Conservation (phyloP, 441 rosid genomes). For the Arabidopsis lyrata region DNA sequence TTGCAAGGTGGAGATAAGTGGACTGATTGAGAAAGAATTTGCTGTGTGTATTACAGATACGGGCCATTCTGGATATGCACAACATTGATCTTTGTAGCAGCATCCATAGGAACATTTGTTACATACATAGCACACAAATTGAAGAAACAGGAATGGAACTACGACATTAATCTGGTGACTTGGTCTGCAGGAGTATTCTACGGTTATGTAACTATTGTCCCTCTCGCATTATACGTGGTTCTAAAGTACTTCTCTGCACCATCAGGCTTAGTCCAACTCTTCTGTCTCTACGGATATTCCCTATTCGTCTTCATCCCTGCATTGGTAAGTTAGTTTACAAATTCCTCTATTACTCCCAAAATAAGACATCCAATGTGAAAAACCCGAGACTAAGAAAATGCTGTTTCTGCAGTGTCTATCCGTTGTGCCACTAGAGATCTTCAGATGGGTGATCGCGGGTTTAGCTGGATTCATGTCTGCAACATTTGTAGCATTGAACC, state of each 20-base stretch:
- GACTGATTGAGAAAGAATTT: slow-evolving; percentile 21
- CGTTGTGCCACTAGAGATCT: slow-evolving; percentile 81
- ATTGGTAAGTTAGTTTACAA: slow-evolving; percentile 59
- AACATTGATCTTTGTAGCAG: slow-evolving; percentile 93
- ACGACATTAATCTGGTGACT: slow-evolving; percentile 92
- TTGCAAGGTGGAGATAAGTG: neutral
- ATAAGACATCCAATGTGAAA: neutral
- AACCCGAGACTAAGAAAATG: neutral
- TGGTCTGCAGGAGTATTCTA: slow-evolving; percentile 99
- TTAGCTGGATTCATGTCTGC: slow-evolving; percentile 98
- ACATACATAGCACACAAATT: slow-evolving; percentile 94
- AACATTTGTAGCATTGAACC: slow-evolving; percentile 86
- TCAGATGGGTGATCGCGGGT: slow-evolving; percentile 94
- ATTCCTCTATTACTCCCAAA: neutral
- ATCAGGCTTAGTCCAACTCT: slow-evolving; percentile 86
- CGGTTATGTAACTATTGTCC: slow-evolving; percentile 85
- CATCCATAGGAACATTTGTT: slow-evolving; percentile 93
- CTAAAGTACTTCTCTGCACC: slow-evolving; percentile 99
- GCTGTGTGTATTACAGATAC: slow-evolving; percentile 73
- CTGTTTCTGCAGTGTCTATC: slow-evolving; percentile 80
- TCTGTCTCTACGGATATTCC: slow-evolving; percentile 96
- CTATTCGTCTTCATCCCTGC: slow-evolving; percentile 94
- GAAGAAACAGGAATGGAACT: slow-evolving; percentile 82
- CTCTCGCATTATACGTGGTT: slow-evolving; percentile 74
- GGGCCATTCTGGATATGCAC: slow-evolving; percentile 99